Percentiles rank a stretch among this genome's conserved stretches.
phyloP scores from a whole-genome alignment of 306 rosid genomes.

The Trifolium fragiferum region DNA sequence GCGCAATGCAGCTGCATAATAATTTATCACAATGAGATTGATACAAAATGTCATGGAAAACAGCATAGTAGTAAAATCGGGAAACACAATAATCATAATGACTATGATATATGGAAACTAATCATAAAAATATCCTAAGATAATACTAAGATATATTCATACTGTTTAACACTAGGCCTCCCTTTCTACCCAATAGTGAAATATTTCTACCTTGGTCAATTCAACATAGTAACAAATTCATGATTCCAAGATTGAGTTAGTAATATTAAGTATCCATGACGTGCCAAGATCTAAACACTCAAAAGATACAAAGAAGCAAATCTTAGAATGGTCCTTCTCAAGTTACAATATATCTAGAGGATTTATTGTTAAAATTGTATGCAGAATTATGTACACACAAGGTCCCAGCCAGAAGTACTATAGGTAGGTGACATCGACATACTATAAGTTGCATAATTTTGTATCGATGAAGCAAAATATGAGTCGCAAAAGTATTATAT shows the following conservation, averaged over 20 bases:
- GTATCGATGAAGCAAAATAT: too few relatives aligned
- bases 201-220: conserved; percentile 8
- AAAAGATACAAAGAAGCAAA: neutral
- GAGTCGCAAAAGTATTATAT: too few relatives aligned
- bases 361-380: conserved; percentile 8
- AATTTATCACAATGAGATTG: too few relatives aligned
- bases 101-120: too few relatives aligned
- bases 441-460: too few relatives aligned
- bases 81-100: too few relatives aligned
- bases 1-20: too few relatives aligned
- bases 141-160: neutral
- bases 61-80: too few relatives aligned
- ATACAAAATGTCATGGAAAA: too few relatives aligned
- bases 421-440: too few relatives aligned
- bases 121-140: neutral
- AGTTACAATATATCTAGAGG: neutral
- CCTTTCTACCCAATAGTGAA: conserved; percentile 22
- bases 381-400: neutral
- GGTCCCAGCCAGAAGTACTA: too few relatives aligned
- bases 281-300: conserved; percentile 9
- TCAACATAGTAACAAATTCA: conserved; percentile 17
- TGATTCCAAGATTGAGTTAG: conserved; percentile 10
- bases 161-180: neutral
- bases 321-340: neutral
- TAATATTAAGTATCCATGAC: neutral